phyloP scores from a whole-genome alignment of 768 basidiomycete genomes.

The Mycena metata region DNA sequence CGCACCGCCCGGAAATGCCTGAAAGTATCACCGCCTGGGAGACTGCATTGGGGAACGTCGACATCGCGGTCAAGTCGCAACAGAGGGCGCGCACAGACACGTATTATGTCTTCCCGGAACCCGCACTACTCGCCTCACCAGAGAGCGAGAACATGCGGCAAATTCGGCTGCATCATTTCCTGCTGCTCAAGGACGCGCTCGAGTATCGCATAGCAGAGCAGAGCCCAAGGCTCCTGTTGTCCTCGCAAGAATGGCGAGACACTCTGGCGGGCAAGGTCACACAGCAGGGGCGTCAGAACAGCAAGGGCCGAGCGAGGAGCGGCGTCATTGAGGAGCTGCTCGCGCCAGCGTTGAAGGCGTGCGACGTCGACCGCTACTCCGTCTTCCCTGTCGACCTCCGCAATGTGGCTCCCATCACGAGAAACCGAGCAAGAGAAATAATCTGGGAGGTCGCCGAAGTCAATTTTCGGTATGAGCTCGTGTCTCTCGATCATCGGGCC shows the following conservation, averaged over 20 bases:
- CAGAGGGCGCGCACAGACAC: too few species aligned
- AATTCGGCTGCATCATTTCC: neutral
- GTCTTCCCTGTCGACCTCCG: neutral
- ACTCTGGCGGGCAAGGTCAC: neutral
- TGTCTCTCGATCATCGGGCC: neutral
- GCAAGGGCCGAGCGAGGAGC: neutral
- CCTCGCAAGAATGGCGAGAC: neutral
- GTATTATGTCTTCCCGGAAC: constrained; percentile 8
- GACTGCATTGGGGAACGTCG: too few species aligned
- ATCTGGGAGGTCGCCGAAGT: constrained; percentile 9
- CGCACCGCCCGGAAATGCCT: too few species aligned
- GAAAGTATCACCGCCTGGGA: too few species aligned
- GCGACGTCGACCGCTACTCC: neutral
- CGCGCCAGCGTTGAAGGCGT: neutral
- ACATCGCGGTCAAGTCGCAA: too few species aligned
- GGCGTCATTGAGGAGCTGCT: neutral
- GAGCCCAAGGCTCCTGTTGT: neutral
- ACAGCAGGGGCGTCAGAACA: neutral
- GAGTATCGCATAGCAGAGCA: neutral
- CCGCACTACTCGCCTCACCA: neutral
- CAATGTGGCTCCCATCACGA: neutral
- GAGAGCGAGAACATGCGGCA: neutral
- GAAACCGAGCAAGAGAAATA: neutral
- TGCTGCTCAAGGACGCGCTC: neutral
- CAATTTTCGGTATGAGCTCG: constrained; percentile 15